phyloP scores from a whole-genome alignment of 306 rosid genomes.

The Begonia loranthoides region DNA sequence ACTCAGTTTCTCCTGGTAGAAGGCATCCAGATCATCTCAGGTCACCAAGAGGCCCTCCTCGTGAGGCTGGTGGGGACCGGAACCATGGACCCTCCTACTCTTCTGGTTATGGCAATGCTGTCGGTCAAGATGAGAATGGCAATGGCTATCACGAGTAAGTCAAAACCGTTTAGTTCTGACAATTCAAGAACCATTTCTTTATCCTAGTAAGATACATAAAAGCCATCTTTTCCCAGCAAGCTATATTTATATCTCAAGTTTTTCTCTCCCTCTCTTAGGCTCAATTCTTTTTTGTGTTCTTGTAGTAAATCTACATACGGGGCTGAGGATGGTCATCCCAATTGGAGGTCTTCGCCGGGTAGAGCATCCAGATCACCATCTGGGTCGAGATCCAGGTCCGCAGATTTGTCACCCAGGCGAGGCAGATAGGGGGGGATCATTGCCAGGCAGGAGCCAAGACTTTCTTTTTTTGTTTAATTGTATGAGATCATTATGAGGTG shows the following conservation, averaged over 20 bases:
- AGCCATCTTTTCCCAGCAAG: too few relatives aligned
- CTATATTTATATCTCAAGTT: neutral
- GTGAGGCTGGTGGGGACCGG: conserved; percentile 48
- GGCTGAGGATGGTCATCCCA: conserved; percentile 40
- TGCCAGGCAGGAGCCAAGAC: too few relatives aligned
- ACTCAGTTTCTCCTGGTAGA: conserved; percentile 65
- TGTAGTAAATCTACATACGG: conserved; percentile 55
- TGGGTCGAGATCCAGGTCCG: conserved; percentile 72
- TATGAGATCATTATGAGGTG: too few relatives aligned
- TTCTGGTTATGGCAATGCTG: conserved; percentile 51
- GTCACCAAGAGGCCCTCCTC: conserved; percentile 65
- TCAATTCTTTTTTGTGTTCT: neutral
- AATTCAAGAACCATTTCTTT: too few relatives aligned
- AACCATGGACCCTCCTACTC: conserved; percentile 55
- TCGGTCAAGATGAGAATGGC: conserved; percentile 32
- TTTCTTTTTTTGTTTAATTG: too few relatives aligned
- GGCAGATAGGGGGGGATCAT: conserved; percentile 24
- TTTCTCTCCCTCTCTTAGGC: neutral
- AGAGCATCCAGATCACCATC: conserved; percentile 71
- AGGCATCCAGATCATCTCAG: conserved; percentile 57
- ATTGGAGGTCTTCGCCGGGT: conserved; percentile 55
- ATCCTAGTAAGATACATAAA: too few relatives aligned
- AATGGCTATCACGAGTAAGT: conserved; percentile 60
- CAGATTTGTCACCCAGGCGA: conserved; percentile 58
- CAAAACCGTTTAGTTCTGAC: neutral